phyloP scores from a whole-genome alignment of 352 stramenopile genomes.

The Globisporangium radiosum region DNA sequence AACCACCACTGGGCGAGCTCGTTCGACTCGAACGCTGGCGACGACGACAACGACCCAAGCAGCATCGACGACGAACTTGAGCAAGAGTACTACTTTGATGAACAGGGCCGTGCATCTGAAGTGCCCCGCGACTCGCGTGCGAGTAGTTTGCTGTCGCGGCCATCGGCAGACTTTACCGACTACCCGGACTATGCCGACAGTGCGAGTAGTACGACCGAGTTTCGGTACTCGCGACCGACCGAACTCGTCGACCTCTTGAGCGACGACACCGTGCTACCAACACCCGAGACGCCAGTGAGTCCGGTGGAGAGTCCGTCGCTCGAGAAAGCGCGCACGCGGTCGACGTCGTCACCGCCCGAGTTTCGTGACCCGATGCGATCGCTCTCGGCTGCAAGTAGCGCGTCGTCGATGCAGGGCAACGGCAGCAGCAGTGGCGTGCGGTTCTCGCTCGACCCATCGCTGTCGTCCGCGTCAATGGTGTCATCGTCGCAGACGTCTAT shows the following conservation, averaged over 20 bases:
- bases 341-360: slow-evolving; percentile 2
- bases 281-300: neutral
- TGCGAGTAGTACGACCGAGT: neutral
- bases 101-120: slow-evolving; percentile 9
- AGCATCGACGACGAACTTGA: slow-evolving; percentile 1
- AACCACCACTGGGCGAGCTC: slow-evolving; percentile 7
- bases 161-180: neutral
- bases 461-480: neutral
- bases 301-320: too few relatives aligned
- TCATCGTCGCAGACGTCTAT: neutral
- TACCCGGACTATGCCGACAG: neutral
- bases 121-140: slow-evolving; percentile 3
- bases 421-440: neutral
- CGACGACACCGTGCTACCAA: neutral
- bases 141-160: neutral
- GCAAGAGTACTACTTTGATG: slow-evolving; percentile 13
- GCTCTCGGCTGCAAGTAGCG: neutral
- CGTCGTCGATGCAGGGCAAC: too few relatives aligned
- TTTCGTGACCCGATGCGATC: neutral
- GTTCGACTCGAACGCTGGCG: slow-evolving; percentile 5
- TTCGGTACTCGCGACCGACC: neutral
- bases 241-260: slow-evolving; percentile 4
- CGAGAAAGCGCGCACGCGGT: neutral
- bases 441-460: neutral
- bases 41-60: neutral